Evolutionary conservation across 2,329 filamentous ascomycete species (phyloP), one percentile per base, ranked within the genome.

Genomic region (Fusarium continuum): DNA sequence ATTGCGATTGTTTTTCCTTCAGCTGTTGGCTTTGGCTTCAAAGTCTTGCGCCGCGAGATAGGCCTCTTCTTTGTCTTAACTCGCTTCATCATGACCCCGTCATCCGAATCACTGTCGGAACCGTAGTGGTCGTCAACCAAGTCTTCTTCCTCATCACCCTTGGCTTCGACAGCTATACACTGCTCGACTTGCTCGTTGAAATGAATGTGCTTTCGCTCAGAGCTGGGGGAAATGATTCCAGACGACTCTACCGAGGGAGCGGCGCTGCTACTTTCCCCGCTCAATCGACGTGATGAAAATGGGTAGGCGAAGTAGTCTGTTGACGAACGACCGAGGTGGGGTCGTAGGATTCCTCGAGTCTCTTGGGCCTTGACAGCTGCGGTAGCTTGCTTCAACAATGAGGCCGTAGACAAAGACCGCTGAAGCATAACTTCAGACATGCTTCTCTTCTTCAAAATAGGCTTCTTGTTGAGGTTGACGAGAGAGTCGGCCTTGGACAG

Each of bases 151-250:
- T 91, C 87, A 20, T 89, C 89, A 64, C 91, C 88, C 78, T 96
- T 96, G 68, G 88, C 84, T 28, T 98, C 93, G 26, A 99, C 87
- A 8, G 95, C 95, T 65, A 97, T 97, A 74, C 93, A 97, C 74
- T 98, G 94, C 74, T 93, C 89, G 3, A 99, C 95, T 77, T 94
- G 91, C 73, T 97, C 91, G 73, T 97, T 95, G 76, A 99, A 99
- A 72, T 96, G 92, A 65, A 99, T 98, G 74, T 97, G 94, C 59
- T 89, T 93, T 71, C 88, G 85, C 70, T 90, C 89, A 8, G 85
- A 76, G 79, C 86, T 78, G 55, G 92, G 77, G 73, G 88, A 82
- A 76, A 81, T 69, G 13, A 86, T 65, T n/a, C 90, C 91, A 1
- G 93, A 96, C 0, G 91, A 90, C 8, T 86, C 83, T 10, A 83